Evolutionary conservation across 2,329 filamentous ascomycete species (phyloP).

Genomic region (Clathrospora elynae): DNA sequence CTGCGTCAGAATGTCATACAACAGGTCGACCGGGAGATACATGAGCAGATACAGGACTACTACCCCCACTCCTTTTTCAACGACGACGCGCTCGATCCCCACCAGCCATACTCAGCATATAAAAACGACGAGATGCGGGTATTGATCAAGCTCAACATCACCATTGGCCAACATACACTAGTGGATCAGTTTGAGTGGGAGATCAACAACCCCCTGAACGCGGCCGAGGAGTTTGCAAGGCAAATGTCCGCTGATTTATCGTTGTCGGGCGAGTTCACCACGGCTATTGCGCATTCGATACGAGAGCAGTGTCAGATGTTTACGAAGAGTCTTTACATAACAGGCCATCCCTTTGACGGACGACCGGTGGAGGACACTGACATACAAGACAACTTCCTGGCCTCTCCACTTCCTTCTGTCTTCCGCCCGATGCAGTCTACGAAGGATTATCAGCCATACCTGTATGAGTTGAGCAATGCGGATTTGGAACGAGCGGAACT

Average conservation of each 20-base stretch:
- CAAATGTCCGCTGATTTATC: constrained; percentile 90
- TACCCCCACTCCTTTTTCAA: constrained; percentile 90
- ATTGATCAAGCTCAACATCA: constrained; percentile 94
- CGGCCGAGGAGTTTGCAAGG: constrained; percentile 89
- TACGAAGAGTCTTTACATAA: constrained; percentile 87
- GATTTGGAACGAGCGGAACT: constrained; percentile 90
- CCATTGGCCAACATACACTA: constrained; percentile 90
- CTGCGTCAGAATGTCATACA: constrained; percentile 60
- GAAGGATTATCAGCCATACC: constrained; percentile 90
- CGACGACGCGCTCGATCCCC: constrained; percentile 87
- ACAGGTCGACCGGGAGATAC: constrained; percentile 74
- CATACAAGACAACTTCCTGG: constrained; percentile 80
- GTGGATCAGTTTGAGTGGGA: constrained; percentile 99
- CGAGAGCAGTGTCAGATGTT: constrained; percentile 95
- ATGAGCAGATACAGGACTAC: constrained; percentile 89
- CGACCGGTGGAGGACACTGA: constrained; percentile 91
- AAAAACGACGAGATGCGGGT: constrained; percentile 99
- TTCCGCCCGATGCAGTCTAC: constrained; percentile 91
- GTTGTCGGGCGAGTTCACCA: constrained; percentile 92
- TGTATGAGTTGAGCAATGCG: constrained; percentile 90
- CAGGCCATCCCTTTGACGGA: constrained; percentile 93
- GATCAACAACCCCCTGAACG: constrained; percentile 92
- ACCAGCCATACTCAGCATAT: constrained; percentile 88
- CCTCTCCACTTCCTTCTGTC: constrained; percentile 78
- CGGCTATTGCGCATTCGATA: constrained; percentile 96